Evolutionary conservation across 306 rosid species (phyloP).

Genomic region (Quercus alba): DNA sequence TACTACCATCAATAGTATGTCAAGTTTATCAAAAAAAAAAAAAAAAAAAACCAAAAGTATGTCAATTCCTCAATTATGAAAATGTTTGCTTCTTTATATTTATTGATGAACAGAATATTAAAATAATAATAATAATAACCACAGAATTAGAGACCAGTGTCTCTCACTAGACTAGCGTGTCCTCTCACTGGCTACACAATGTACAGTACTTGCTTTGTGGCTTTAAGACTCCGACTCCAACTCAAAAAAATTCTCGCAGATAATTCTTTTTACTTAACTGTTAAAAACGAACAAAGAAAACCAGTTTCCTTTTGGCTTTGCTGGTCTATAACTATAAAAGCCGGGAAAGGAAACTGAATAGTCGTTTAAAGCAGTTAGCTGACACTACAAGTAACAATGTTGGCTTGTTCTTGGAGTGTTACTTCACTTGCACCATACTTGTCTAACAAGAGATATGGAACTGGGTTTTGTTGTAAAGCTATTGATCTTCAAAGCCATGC

Average conservation of each 20-base stretch:
- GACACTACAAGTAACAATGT: constrained; percentile 16
- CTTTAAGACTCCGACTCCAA: no score
- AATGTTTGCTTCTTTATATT: no score
- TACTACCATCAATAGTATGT: no score
- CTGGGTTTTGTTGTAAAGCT: constrained; percentile 30
- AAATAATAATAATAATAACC: no score
- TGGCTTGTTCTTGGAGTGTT: constrained; percentile 21
- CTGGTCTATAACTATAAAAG: not conserved
- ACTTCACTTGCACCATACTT: constrained; percentile 9
- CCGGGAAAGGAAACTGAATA: not conserved
- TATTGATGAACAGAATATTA: no score
- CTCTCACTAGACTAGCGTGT: not conserved
- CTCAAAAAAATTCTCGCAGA: not conserved
- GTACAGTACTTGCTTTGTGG: not conserved
- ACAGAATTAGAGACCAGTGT: not conserved
- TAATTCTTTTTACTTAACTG: not conserved
- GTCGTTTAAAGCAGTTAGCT: constrained; percentile 9
- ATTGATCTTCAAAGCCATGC: constrained; percentile 10
- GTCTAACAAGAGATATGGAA: constrained; percentile 6
- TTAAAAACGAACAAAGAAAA: not conserved
- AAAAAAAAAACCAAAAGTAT: no score
- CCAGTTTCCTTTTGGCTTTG: not conserved
- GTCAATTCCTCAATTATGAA: no score
- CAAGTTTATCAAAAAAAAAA: no score
- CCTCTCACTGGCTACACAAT: not conserved